phyloP scores from a whole-genome alignment of 176 grass and related monocot genomes.

The Aegilops speltoides region DNA sequence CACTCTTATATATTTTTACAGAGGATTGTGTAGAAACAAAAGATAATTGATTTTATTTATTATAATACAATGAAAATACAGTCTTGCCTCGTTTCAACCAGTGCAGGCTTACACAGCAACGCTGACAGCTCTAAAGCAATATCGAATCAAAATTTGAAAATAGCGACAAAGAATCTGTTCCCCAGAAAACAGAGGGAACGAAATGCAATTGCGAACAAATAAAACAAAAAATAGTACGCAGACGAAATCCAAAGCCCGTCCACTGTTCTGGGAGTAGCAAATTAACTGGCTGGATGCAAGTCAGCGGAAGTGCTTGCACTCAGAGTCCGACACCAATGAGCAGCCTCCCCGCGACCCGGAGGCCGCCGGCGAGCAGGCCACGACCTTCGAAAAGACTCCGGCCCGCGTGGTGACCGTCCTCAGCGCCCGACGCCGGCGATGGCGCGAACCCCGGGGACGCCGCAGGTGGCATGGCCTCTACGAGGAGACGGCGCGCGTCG shows the following conservation, averaged over 20 bases:
- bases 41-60: no score
- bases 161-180: not conserved
- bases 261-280: not conserved
- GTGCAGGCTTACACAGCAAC: not conserved
- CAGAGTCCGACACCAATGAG: conserved; percentile 14
- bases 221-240: not conserved
- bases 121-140: not conserved
- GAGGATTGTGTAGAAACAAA: no score
- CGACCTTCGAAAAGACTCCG: not conserved
- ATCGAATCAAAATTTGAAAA: not conserved
- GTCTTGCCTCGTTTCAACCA: no score
- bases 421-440: not conserved
- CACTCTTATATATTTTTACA: no score
- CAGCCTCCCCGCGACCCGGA: conserved; percentile 30
- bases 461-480: not conserved
- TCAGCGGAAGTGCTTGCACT: not conserved
- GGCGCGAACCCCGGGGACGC: not conserved
- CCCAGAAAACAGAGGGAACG: not conserved
- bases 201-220: not conserved
- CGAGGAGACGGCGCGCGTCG: conserved; percentile 20
- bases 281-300: not conserved
- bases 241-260: not conserved
- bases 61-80: no score
- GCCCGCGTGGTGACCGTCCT: not conserved
- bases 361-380: conserved; percentile 6